Percentiles rank a stretch among this genome's conserved stretches.
Evolutionary conservation across 2,329 filamentous ascomycete species (phyloP).

Genomic region (Sclerotinia nivalis): DNA sequence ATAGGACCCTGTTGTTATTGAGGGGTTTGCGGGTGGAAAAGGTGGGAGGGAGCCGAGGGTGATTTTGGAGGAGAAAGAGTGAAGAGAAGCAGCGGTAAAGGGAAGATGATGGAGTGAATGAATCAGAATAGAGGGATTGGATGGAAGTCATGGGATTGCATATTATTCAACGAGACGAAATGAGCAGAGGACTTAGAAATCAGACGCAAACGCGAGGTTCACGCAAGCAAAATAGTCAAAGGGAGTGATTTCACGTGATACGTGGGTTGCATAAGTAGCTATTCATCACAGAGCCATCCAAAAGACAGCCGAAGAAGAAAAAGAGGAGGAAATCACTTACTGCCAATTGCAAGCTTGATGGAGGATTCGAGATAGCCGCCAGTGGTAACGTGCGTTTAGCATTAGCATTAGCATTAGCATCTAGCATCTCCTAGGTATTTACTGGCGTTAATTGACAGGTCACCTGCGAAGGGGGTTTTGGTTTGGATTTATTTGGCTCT

Average conservation of each 20-base stretch:
- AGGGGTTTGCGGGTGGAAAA: neutral
- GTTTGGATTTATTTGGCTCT: neutral
- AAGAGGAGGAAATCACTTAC: neutral
- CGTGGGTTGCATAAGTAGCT: neutral
- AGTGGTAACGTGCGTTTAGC: neutral
- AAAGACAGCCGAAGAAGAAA: neutral
- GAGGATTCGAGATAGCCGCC: neutral
- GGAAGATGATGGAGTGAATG: neutral
- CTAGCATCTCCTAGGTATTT: neutral
- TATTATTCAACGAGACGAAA: neutral
- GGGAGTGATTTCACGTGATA: neutral
- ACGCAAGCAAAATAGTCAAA: neutral
- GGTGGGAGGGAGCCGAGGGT: neutral
- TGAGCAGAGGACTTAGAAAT: neutral
- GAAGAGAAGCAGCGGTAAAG: neutral
- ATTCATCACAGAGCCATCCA: neutral
- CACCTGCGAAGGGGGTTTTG: slow-evolving; percentile 5
- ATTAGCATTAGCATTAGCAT: neutral
- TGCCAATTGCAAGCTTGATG: neutral
- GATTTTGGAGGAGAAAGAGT: neutral
- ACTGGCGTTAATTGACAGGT: slow-evolving; percentile 5
- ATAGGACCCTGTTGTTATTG: neutral
- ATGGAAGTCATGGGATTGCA: neutral
- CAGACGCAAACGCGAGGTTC: neutral
- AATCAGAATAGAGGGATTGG: neutral